Base-by-base conservation (phyloP, 345 rosid genomes). In the Pugionium cornutum region DNA sequence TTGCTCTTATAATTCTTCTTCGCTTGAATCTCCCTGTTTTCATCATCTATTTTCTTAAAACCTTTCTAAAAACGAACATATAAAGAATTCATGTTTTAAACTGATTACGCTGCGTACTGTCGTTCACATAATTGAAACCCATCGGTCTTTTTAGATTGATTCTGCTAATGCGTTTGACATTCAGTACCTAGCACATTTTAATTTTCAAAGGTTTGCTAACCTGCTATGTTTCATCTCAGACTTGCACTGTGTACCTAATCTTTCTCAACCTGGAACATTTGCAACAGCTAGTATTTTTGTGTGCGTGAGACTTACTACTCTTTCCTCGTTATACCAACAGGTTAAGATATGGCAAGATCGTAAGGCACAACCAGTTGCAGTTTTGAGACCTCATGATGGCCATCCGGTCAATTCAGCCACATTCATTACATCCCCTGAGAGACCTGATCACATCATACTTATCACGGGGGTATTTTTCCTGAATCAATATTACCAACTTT, bases 291-390 rank as follows among this genome's bases (percentile, higher is more conserved):
- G 35, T 55, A 6, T 51, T 34, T 59, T 7, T 31, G 40, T 66
- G n/a, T 65, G 43, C 2, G 11, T 18, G 27, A 42, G 39, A 57
- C 58, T 59, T 48, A 73, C 25, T 53, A 52, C 39, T 42, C 35
- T 45, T 47, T 45, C 4, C 53, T 39, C 44, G 26, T 59, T 7
- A 66, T 61, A 33, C 52, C 50, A 41, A 68, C 86, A 92, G 98
- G 79, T 92, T 53, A 92, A 92, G 78, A 86, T 92, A 62, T 92
- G 98, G 98, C 94, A 88, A 64, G 96, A 87, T 72, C 84, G 70
- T 75, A 92, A 84, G 78, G 70, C 79, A 51, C 73, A 57, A 28
- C 89, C 96, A 39, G 86, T 87, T 76, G 74, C 77, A 45, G 82
- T 88, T 31, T 72, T 92, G 78, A 89, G 82, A 74, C 97, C 98